These are phyloP conservation scores for Ophiostoma pallidulum DNA, from an alignment of 2,329 filamentous ascomycete genomes.

Conservation along the genomic window DNA sequence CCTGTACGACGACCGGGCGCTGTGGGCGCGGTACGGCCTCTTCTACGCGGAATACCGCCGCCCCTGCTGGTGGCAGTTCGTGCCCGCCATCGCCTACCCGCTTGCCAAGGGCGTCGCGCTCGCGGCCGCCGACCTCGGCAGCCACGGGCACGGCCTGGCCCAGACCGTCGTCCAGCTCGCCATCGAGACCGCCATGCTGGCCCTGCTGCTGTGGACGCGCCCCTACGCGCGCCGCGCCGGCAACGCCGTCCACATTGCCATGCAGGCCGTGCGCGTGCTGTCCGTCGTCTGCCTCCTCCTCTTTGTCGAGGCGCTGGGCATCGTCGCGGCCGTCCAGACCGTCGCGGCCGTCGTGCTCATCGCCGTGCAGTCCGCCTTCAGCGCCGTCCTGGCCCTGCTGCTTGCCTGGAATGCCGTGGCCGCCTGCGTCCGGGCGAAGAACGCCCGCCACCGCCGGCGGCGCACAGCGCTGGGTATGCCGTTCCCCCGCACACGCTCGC, in stretches of 20 bases:
- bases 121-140: constrained; percentile 69
- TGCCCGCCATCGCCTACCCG: constrained; percentile 82
- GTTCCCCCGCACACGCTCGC: too few relatives aligned
- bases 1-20: constrained; percentile 80
- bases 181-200: constrained; percentile 71
- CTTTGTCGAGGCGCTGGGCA: constrained; percentile 87
- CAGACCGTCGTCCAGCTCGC: constrained; percentile 74
- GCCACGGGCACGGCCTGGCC: constrained; percentile 74
- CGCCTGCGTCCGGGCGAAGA: constrained; percentile 75
- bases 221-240: constrained; percentile 81
- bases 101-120: constrained; percentile 82
- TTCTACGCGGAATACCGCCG: constrained; percentile 97
- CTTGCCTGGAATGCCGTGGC: constrained; percentile 85
- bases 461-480: constrained; percentile 85
- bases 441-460: constrained; percentile 75
- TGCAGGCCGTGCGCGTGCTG: constrained; percentile 79
- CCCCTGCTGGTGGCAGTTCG: constrained; percentile 94
- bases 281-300: constrained; percentile 84
- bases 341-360: constrained; percentile 89
- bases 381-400: constrained; percentile 72
- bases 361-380: constrained; percentile 78
- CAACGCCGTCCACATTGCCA: constrained; percentile 88
- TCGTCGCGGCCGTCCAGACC: constrained; percentile 86
- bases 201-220: constrained; percentile 70
- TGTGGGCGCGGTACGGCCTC: constrained; percentile 90